Evolutionary conservation across 305 asterid species (phyloP), one percentile per base, ranked within the genome.

Genomic region (Plantago coronopus): DNA sequence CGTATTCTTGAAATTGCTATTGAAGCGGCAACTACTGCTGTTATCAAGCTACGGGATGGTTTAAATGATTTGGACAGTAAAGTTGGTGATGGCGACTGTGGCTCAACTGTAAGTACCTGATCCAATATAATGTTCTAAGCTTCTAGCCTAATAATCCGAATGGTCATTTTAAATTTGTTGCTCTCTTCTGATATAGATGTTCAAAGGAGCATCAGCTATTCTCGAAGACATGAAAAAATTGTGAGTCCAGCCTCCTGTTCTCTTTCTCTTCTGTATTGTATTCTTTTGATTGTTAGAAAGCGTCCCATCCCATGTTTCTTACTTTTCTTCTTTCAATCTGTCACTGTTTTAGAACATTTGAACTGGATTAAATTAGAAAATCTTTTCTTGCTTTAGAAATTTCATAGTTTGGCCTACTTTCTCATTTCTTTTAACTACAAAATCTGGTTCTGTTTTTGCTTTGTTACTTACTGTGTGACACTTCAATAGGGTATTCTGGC

Each of bases 11-110:
- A 89, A 81, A 66, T 72, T 67, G 95, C 94, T 75, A 86, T 93
- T 60, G 96, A 93, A 79, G 95, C 96, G 70, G 98, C 96, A 61
- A 91, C 89, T 59, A 78, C 73, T 60, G 86, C 85, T 43, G 69
- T 89, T 72, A 62, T 87, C 70, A 64, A 82, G 71, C 80, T 89
- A 61, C 81, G 48, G 75, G 96, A 81, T 76, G 64, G 64, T 66
- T 80, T 93, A 77, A 93, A 93, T 78, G 97, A 89, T 62, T 93
- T 87, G 95, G 98, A 93, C 69, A 74, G 93, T 74, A 89, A 76
- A 87, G 98, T 87, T 64, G 98, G 98, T 63, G 98, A 93, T 78
- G 98, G 98, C 63, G 98, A 93, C 71, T 93, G 98, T 69, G 98
- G 98, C 48, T 84, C 98, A 72, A 93, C 98, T 6, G 98, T 93